Evolutionary conservation across 139 green algal genomes (phyloP).

Genomic region (Chlorella sp.): DNA sequence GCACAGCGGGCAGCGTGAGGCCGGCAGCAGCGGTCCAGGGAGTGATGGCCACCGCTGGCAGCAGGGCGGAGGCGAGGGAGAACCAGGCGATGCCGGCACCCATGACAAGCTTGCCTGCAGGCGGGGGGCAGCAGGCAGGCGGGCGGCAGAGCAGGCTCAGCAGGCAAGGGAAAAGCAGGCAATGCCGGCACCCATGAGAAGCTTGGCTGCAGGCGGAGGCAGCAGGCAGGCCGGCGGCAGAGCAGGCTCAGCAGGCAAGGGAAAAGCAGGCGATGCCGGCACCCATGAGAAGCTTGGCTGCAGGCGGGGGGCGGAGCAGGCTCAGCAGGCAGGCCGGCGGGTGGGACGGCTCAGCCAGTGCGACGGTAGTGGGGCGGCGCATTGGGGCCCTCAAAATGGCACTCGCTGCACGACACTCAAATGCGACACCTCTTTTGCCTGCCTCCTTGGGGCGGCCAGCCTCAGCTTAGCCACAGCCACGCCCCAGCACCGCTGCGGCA

Average conservation of each 20-base stretch:
- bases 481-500: too few relatives aligned
- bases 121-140: neutral
- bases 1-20: conserved; percentile 71
- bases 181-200: neutral
- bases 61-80: conserved; percentile 78
- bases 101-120: conserved; percentile 80
- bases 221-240: neutral
- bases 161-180: neutral
- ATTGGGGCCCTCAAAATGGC: too few relatives aligned
- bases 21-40: conserved; percentile 46
- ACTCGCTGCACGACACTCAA: too few relatives aligned
- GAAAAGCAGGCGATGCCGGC: neutral
- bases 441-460: too few relatives aligned
- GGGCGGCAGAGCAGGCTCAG: neutral
- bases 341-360: too few relatives aligned
- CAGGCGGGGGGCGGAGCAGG: neutral
- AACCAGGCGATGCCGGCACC: conserved; percentile 84
- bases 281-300: neutral
- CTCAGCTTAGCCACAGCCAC: too few relatives aligned
- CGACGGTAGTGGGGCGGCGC: too few relatives aligned
- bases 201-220: neutral
- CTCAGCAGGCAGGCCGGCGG: neutral
- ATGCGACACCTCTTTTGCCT: too few relatives aligned
- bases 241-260: neutral
- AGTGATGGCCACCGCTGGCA: conserved; percentile 66